Evolutionary conservation across 2,329 filamentous ascomycete genomes (phyloP), one percentile per base, ranked within the genome.

Genomic region (Endoconidiophora laricicola): DNA sequence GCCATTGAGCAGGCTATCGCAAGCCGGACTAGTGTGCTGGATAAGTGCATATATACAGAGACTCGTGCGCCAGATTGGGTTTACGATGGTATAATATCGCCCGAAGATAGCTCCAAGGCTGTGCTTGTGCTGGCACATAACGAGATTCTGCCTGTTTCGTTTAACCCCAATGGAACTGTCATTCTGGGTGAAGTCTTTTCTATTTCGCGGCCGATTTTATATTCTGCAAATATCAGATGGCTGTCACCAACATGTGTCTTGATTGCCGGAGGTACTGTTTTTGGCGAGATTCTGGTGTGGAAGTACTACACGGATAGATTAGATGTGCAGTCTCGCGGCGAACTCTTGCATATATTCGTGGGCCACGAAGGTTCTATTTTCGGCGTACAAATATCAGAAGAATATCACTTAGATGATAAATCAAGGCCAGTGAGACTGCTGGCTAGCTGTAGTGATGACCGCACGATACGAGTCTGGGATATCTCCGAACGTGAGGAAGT

Each of bases 321-420:
- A 12, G 33, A 42, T 4, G 23, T 39, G 14, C 44, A 55, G 14
- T 48, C 54, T 29, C 52, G 52, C 16, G 65, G 64, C 38, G 66
- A 73, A 56, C 63, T 76, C 18, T 63, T 78, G 3, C 71, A 67
- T 51, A 69, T 76, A 22, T 70, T 82, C 46, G 68, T 69, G 0
- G 79, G 78, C 0, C 91, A 98, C 59, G 87, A 95, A 59, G 91
- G 91, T 0, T 95, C 90, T 1, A 82, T 98, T 24, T 98, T 95
- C 57, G 88, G 86, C 1, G 83, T 98, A 2, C 73, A 79, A 29
- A 82, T 96, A 36, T 94, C 86, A 0, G 66, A 73, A 1, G 60
- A 66, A 56, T 62, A 81, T 18, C 54, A 55, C 5, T 56, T 65
- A 20, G 48, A 50, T 22, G 54, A 61, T 1, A 61, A 65, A 12